Evolutionary conservation across 768 basidiomycete genomes (phyloP), one percentile per base, ranked within the genome.

Genomic region (Hericium erinaceus): DNA sequence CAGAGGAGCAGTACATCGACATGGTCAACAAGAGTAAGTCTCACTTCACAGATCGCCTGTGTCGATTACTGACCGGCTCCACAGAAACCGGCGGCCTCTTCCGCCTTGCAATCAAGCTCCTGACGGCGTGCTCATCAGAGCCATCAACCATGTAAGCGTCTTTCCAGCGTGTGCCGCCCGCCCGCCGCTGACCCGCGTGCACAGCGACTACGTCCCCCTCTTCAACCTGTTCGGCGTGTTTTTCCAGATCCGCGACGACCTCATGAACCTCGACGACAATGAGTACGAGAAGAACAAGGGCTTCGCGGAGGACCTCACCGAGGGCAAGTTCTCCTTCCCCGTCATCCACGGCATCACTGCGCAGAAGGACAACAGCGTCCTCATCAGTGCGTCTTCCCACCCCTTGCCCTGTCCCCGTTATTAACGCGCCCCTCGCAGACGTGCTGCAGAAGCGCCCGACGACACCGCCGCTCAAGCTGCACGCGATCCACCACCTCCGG

Each of bases 291-390:
- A 81, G 48, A 89, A 87, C 68, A 91, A 91, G 67, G 88, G 89
- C 3, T 95, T 91, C 69, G 90, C 89, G 0, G 95, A 98, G 70
- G 95, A 98, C 67, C 75, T 98, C 15, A 87, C 91, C 0, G 95
- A 98, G 73, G 95, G 95, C 9, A 98, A 98, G 70, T 98, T 98
- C 75, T 94, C 92, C 4, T 98, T 98, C 73, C 94, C 94, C 0
- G 78, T 98, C 38, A 85, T 98, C 1, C 95, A 98, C 69, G 85
- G 89, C 18, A 85, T 98, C 51, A 93, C 67, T 76, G 74, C 13
- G 78, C 83, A 1, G 92, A 92, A 70, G 79, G 83, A 37, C 87
- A 87, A 69, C 78, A 97, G 37, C 76, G 95, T 55, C 95, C 93
- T 95, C 26, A 38, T 15, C 24, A 51, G 24, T 33, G 64, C 60